Conservation (phyloP, 2,329 filamentous ascomycete species). For the Thelonectria discophora region DNA sequence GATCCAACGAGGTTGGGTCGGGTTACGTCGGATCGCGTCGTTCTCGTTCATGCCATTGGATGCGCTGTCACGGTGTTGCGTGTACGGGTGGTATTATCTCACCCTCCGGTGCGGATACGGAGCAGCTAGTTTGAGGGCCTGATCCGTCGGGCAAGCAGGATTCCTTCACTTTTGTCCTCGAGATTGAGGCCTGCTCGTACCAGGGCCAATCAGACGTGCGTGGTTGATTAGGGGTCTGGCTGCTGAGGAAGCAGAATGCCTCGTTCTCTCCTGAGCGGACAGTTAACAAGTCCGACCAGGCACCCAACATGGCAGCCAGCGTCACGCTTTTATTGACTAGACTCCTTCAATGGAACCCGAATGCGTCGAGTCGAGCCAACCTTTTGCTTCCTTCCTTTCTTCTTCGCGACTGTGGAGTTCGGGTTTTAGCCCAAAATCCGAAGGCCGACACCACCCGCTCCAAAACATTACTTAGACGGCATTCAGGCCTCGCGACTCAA, state of each 20-base stretch:
- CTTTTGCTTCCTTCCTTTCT: too few species aligned
- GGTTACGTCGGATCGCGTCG: neutral
- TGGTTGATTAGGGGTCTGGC: neutral
- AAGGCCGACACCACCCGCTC: neutral
- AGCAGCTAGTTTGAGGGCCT: too few species aligned
- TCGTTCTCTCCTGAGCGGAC: neutral
- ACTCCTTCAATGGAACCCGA: too few species aligned
- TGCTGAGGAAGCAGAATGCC: neutral
- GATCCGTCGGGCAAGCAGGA: too few species aligned
- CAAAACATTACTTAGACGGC: conserved; percentile 17
- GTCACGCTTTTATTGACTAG: neutral
- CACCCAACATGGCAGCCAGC: neutral
- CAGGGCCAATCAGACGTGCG: neutral
- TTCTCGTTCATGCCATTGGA: neutral
- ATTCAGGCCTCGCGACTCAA: conserved; percentile 25
- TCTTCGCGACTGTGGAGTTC: conserved; percentile 5
- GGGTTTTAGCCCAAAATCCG: conserved; percentile 16
- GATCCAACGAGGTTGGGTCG: too few species aligned
- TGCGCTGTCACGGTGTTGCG: neutral
- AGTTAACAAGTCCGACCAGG: neutral
- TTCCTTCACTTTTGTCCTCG: too few species aligned
- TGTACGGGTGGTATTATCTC: neutral
- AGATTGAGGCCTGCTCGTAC: neutral
- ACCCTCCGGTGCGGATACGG: neutral
- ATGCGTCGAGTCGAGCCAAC: too few species aligned